Evolutionary conservation across 495 filamentous ascomycete genomes (phyloP).

Genomic region (Penicillium egyptiacum): DNA sequence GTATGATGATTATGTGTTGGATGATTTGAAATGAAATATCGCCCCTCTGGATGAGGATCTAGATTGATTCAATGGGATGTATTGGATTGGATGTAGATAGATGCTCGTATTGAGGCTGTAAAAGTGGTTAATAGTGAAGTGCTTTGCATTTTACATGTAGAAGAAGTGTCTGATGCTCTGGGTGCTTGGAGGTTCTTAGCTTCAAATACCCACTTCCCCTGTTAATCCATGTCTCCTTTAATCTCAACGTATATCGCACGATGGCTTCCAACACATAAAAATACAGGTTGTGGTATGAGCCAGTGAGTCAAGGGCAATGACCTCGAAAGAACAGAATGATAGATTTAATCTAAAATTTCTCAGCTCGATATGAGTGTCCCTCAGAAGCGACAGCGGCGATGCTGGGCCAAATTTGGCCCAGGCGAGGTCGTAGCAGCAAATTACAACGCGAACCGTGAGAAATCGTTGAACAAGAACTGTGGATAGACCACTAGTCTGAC

Average conservation of each 20-base stretch:
- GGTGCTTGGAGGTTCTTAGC: not conserved
- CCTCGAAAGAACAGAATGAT: not conserved
- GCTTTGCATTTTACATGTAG: not conserved
- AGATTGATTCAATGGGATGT: not conserved
- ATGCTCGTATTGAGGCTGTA: not conserved
- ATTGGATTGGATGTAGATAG: not conserved
- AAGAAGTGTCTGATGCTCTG: not conserved
- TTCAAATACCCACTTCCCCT: not conserved
- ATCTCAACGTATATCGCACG: not conserved
- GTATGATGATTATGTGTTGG: slow-evolving; percentile 8
- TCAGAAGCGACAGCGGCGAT: not conserved
- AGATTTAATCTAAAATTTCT: not conserved
- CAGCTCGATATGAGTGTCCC: not conserved
- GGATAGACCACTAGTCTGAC: not conserved
- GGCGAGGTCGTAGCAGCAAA: not conserved
- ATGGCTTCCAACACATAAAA: not conserved
- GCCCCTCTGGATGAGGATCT: not conserved
- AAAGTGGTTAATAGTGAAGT: not conserved
- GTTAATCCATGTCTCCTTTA: not conserved
- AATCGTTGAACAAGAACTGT: not conserved
- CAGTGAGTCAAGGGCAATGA: not conserved
- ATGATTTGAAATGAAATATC: slow-evolving; percentile 15
- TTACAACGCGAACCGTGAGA: not conserved
- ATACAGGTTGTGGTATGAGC: not conserved
- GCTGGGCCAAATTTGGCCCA: not conserved